Evolutionary conservation across 225 moss, liverwort and hornwort species (phyloP).

Genomic region (Asterella californica): DNA sequence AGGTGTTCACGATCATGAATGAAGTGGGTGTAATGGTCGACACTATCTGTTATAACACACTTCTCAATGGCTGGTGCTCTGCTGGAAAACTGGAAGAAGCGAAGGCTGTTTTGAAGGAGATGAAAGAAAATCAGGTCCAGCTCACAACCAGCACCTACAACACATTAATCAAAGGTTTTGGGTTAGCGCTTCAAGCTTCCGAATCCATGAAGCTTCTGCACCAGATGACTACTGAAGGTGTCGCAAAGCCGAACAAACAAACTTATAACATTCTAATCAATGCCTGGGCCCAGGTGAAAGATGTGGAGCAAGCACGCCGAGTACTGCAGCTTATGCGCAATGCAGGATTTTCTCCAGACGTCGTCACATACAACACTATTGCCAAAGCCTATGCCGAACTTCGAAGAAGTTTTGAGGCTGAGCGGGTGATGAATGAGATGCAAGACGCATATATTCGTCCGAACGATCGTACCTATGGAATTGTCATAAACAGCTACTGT

Average conservation of each 20-base stretch:
- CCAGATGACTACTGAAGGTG: conserved; percentile 38
- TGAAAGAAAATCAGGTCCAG: conserved; percentile 28
- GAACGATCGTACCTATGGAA: conserved; percentile 85
- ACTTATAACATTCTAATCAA: conserved; percentile 86
- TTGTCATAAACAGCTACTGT: conserved; percentile 64
- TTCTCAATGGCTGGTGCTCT: conserved; percentile 59
- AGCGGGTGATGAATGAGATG: conserved; percentile 78
- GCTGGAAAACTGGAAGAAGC: conserved; percentile 36
- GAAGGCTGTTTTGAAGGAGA: conserved; percentile 25
- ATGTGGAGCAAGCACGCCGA: conserved; percentile 63
- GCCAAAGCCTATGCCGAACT: conserved; percentile 77
- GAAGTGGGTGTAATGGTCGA: conserved; percentile 56
- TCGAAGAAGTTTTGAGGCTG: conserved; percentile 63
- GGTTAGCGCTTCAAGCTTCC: conserved; percentile 29
- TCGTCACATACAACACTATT: conserved; percentile 83
- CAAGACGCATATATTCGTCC: conserved; percentile 82
- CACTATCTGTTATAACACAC: conserved; percentile 70
- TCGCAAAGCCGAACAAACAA: conserved; percentile 52
- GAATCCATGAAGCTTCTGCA: conserved; percentile 41
- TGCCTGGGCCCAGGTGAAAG: conserved; percentile 72
- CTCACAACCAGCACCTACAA: conserved; percentile 43
- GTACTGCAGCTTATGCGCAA: conserved; percentile 69
- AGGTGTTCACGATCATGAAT: conserved; percentile 63
- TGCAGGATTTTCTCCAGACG: conserved; percentile 70
- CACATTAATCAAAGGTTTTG: conserved; percentile 43